Conservation (phyloP, 73 alveolate species). For the Tetrahymena borealis region DNA sequence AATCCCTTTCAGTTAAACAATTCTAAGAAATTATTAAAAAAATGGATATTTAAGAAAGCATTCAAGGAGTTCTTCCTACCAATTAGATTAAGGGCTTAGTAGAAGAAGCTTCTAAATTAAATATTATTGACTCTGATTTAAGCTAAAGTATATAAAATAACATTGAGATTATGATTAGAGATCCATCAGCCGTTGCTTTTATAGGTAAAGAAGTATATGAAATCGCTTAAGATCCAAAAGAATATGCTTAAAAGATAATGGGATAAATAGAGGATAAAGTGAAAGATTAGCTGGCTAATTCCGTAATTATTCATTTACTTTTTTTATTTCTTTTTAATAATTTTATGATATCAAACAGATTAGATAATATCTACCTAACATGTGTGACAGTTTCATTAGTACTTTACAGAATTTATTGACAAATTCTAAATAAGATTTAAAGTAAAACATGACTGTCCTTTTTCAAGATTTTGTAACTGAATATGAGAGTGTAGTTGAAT, state of each 20-base stretch:
- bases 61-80: constrained; percentile 5
- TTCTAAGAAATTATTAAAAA: constrained; percentile 11
- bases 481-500: too few species aligned
- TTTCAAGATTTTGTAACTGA: background rate
- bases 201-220: constrained; percentile 26
- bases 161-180: constrained; percentile 15
- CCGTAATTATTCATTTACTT: too few species aligned
- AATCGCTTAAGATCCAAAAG: constrained; percentile 35
- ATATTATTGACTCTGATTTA: constrained; percentile 12
- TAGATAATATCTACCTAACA: background rate
- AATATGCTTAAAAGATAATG: constrained; percentile 27
- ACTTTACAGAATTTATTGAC: background rate
- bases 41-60: constrained; percentile 23
- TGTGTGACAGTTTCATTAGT: background rate
- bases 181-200: constrained; percentile 30
- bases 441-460: background rate
- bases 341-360: background rate
- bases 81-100: constrained; percentile 9
- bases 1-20: constrained; percentile 4
- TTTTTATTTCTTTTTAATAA: too few species aligned
- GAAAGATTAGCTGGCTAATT: background rate
- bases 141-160: constrained; percentile 19
- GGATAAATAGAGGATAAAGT: constrained; percentile 29
- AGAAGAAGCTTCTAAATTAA: constrained; percentile 13
- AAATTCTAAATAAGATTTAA: background rate